These are phyloP conservation scores for Alternaria dauci DNA, from an alignment of 2,329 filamentous ascomycete genomes.

Conservation along the genomic window DNA sequence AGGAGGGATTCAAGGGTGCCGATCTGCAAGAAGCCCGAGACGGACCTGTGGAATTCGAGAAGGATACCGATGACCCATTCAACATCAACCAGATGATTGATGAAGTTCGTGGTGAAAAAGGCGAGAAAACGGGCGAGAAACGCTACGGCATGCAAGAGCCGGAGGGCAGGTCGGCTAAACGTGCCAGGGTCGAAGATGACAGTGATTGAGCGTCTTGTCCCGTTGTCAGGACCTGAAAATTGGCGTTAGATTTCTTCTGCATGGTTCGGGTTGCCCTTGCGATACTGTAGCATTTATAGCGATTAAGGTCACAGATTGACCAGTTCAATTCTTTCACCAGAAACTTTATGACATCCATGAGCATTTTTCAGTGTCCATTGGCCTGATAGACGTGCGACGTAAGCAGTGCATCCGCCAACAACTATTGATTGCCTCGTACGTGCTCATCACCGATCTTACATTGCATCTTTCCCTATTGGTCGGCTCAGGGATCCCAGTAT, in stretches of 20 bases:
- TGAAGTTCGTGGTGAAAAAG: slow-evolving; percentile 70
- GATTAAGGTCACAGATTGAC: slow-evolving; percentile 1
- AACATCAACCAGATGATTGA: slow-evolving; percentile 93
- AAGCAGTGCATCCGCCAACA: background rate
- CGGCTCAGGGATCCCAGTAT: slow-evolving; percentile 4
- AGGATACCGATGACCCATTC: slow-evolving; percentile 86
- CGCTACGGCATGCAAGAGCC: slow-evolving; percentile 78
- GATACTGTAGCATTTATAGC: slow-evolving; percentile 10
- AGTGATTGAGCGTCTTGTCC: slow-evolving; percentile 38
- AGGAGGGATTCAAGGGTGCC: slow-evolving; percentile 87
- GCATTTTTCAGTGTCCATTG: background rate
- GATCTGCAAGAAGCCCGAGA: slow-evolving; percentile 84
- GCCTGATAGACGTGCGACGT: background rate
- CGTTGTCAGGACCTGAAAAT: background rate
- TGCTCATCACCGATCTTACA: background rate
- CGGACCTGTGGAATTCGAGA: slow-evolving; percentile 96
- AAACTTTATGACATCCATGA: background rate
- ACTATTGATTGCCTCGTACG: background rate
- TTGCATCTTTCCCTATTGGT: slow-evolving; percentile 16
- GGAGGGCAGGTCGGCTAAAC: slow-evolving; percentile 66
- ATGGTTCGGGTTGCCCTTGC: slow-evolving; percentile 2
- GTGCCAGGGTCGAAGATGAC: slow-evolving; percentile 80
- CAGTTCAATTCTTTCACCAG: background rate
- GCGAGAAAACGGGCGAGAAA: slow-evolving; percentile 70
- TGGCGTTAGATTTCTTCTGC: slow-evolving; percentile 16